Percentiles rank a stretch among this genome's conserved stretches.
These are phyloP conservation scores for Elaeagnus macrophylla DNA, from an alignment of 306 rosid species.

Conservation along the genomic window DNA sequence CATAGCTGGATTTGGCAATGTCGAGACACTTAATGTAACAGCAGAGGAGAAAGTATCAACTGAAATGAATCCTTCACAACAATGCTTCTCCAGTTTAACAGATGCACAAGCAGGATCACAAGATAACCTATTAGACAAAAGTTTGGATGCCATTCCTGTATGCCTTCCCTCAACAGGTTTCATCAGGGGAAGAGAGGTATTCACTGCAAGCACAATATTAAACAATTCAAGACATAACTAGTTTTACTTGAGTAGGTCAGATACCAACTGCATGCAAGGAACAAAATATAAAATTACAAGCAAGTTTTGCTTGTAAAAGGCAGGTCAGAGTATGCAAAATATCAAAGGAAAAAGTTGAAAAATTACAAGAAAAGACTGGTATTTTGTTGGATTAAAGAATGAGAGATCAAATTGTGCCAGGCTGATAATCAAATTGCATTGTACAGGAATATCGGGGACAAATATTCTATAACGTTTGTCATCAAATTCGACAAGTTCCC, in stretches of 20 bases:
- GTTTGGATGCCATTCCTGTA: slow-evolving; percentile 23
- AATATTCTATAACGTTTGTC: too few species aligned
- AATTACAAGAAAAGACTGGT: too few species aligned
- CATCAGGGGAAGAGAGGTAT: slow-evolving; percentile 17
- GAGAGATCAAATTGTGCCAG: too few species aligned
- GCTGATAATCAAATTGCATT: too few species aligned
- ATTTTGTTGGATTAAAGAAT: too few species aligned
- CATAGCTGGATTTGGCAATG: slow-evolving; percentile 21
- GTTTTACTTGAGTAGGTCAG: too few species aligned
- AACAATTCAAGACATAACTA: too few species aligned
- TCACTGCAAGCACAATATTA: slow-evolving; percentile 11
- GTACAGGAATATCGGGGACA: too few species aligned
- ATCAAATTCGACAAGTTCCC: too few species aligned
- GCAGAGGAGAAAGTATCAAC: slow-evolving; percentile 31
- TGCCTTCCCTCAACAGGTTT: slow-evolving; percentile 25
- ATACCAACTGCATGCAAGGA: slow-evolving; percentile 8
- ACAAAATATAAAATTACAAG: slow-evolving; percentile 1
- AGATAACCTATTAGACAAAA: slow-evolving; percentile 21
- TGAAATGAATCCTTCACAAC: slow-evolving; percentile 33
- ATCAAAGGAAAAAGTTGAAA: too few species aligned
- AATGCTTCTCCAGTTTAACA: slow-evolving; percentile 24
- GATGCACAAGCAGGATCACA: slow-evolving; percentile 24
- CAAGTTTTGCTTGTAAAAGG: too few species aligned
- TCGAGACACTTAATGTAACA: slow-evolving; percentile 24
- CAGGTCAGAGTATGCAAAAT: too few species aligned